phyloP scores from a whole-genome alignment of 2,329 filamentous ascomycete genomes.

The Paramyrothecium sp. region DNA sequence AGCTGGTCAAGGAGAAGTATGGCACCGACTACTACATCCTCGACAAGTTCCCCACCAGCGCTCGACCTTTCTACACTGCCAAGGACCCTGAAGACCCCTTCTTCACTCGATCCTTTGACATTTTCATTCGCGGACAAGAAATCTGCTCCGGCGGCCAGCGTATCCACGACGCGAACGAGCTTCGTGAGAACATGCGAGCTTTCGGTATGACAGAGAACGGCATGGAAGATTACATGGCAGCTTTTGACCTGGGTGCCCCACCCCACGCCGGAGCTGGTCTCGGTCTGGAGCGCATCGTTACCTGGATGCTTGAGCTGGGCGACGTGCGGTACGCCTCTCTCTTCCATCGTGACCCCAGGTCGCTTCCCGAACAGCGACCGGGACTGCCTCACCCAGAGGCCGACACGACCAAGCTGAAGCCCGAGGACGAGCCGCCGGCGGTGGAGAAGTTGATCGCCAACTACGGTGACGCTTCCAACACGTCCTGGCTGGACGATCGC shows the following conservation, averaged over 20 bases:
- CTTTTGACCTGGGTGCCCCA: slow-evolving; percentile 84
- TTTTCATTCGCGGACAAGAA: slow-evolving; percentile 90
- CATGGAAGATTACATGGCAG: slow-evolving; percentile 88
- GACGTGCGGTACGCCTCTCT: slow-evolving; percentile 87
- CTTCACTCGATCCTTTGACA: slow-evolving; percentile 90
- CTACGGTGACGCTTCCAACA: slow-evolving; percentile 92
- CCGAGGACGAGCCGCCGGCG: slow-evolving; percentile 62
- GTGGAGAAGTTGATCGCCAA: slow-evolving; percentile 90
- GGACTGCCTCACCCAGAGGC: slow-evolving; percentile 83
- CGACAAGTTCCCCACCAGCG: slow-evolving; percentile 85
- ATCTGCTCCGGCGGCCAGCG: slow-evolving; percentile 91
- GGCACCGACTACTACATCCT: slow-evolving; percentile 90
- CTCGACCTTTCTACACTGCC: slow-evolving; percentile 90
- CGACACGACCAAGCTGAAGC: slow-evolving; percentile 60
- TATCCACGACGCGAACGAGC: slow-evolving; percentile 75
- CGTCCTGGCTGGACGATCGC: slow-evolving; percentile 86
- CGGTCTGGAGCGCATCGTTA: slow-evolving; percentile 83
- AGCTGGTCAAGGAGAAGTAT: slow-evolving; percentile 83
- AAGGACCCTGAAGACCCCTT: slow-evolving; percentile 69
- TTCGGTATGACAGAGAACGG: slow-evolving; percentile 74
- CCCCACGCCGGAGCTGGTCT: slow-evolving; percentile 90
- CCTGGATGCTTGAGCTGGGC: slow-evolving; percentile 80
- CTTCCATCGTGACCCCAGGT: slow-evolving; percentile 87
- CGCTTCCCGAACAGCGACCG: slow-evolving; percentile 66
- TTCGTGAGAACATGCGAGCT: slow-evolving; percentile 75